A percentile compares a stretch with the other conserved stretches of the same genome.
phyloP scores from a whole-genome alignment of 805 yeast genomes.

The Lipomyces mesembrius region DNA sequence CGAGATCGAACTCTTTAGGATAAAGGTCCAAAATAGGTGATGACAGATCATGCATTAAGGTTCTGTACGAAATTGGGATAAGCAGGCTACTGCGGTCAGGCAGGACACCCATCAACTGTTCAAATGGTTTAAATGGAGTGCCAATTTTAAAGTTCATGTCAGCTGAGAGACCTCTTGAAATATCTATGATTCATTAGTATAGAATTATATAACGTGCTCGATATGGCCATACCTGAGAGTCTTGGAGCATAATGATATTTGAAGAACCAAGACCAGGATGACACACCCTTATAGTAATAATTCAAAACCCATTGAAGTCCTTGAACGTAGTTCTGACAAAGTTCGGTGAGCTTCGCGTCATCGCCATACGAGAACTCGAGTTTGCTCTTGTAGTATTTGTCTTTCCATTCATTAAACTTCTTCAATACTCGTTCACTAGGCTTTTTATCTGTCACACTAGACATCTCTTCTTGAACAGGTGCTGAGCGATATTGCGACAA shows the following conservation, averaged over 20 bases:
- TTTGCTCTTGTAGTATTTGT: constrained; percentile 81
- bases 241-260: constrained; percentile 92
- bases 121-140: constrained; percentile 85
- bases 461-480: constrained; percentile 27
- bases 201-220: background rate
- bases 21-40: constrained; percentile 91
- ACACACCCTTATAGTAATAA: constrained; percentile 87
- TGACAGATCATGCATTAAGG: constrained; percentile 79
- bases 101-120: constrained; percentile 95
- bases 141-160: constrained; percentile 70
- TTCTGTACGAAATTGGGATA: constrained; percentile 71
- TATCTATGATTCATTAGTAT: constrained; percentile 51
- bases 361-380: constrained; percentile 64
- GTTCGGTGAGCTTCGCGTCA: constrained; percentile 62
- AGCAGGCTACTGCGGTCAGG: constrained; percentile 87
- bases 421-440: constrained; percentile 67
- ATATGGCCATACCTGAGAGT: constrained; percentile 56
- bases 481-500: constrained; percentile 49
- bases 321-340: constrained; percentile 82
- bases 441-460: constrained; percentile 47
- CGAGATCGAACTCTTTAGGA: constrained; percentile 84
- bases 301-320: constrained; percentile 96
- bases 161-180: constrained; percentile 63
- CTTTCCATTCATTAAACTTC: constrained; percentile 82
- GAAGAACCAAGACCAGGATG: constrained; percentile 96